Conservation (phyloP, 192 early-diverging fungal genomes). For the Umbelopsis vinacea region DNA sequence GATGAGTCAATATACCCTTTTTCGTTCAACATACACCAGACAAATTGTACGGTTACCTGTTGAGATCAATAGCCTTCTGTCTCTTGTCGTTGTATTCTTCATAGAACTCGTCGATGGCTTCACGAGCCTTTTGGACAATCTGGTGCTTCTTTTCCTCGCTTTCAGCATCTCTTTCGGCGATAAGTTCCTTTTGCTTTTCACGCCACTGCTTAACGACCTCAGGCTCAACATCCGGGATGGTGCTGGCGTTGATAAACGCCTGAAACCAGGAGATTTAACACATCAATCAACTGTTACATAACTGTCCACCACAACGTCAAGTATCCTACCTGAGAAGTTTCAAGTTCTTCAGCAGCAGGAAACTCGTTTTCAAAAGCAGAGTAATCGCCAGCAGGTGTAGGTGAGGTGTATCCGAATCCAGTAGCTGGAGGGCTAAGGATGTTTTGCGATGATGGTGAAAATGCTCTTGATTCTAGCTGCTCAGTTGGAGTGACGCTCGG, state of each 20-base stretch:
- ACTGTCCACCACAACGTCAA: not conserved
- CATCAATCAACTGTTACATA: no score
- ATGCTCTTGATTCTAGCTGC: slow-evolving; percentile 6
- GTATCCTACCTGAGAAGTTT: slow-evolving; percentile 38
- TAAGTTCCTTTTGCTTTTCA: slow-evolving; percentile 57
- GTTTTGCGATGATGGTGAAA: slow-evolving; percentile 19
- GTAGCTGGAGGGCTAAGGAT: not conserved
- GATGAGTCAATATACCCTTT: no score
- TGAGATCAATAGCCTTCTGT: slow-evolving; percentile 65
- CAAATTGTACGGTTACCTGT: slow-evolving; percentile 49
- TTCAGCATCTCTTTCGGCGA: slow-evolving; percentile 63
- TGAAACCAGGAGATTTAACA: not conserved
- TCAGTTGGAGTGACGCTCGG: slow-evolving; percentile 16
- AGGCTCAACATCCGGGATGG: slow-evolving; percentile 44
- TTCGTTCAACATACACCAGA: not conserved
- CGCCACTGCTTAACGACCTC: slow-evolving; percentile 65
- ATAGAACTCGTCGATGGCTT: slow-evolving; percentile 78
- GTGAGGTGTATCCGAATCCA: not conserved
- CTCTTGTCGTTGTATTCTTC: slow-evolving; percentile 82
- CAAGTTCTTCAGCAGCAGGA: slow-evolving; percentile 43
- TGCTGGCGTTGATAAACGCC: slow-evolving; percentile 31
- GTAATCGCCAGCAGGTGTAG: slow-evolving; percentile 15
- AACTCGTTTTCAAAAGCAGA: slow-evolving; percentile 38
- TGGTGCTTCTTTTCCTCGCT: slow-evolving; percentile 58
- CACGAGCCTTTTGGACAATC: slow-evolving; percentile 62